Base-by-base conservation (phyloP, 1,139 yeast genomes). In the Kurtzmaniella natalensis region DNA sequence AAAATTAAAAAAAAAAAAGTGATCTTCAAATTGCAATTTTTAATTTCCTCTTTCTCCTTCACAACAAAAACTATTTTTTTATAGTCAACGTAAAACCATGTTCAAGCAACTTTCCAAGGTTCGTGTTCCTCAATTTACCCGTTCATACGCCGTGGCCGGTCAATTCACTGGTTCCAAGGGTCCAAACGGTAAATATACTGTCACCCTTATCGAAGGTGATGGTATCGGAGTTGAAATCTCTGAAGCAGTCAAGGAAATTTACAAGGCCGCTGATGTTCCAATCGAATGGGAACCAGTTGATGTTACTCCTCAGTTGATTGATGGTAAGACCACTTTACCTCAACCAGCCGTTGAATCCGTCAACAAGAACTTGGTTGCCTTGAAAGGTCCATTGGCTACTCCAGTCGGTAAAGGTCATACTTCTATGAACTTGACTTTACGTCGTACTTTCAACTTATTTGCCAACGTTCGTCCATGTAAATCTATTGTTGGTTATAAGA, bases 401-500 rank as follows among this genome's bases (percentile, higher is more conserved):
- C 98, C 97, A 41, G 89, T 89, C 46, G 98, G 97, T 56, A 92
- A 89, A 72, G 98, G 97, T 56, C 97, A 92, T 73, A 88, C 89
- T 57, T 89, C 97, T 30, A 81, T 92, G 77, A 92, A 92, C 76
- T 75, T 92, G 75, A 92, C 98, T 28, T 75, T 92, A 62, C 87
- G 98, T 76, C 87, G 96, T 74, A 86, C 97, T 34, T 92, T 92
- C 73, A 81, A 83, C 68, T 75, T 92, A 54, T 92, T 88, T 51
- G 98, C 98, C 57, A 92, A 92, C 64, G 95, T 92, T 43, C 86
- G 97, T 72, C 98, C 97, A 36, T 94, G 97, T 67, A 83, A 83
- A 69, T 83, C 95, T 38, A 78, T 92, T 50, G 84, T 76, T 45
- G 98, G 98, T 51, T 92, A 77, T 78, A 77, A 89, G 65, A 92